Evolutionary conservation across 2,329 filamentous ascomycete species (phyloP), one percentile per base, ranked within the genome.

Genomic region (Huntiella decipiens): DNA sequence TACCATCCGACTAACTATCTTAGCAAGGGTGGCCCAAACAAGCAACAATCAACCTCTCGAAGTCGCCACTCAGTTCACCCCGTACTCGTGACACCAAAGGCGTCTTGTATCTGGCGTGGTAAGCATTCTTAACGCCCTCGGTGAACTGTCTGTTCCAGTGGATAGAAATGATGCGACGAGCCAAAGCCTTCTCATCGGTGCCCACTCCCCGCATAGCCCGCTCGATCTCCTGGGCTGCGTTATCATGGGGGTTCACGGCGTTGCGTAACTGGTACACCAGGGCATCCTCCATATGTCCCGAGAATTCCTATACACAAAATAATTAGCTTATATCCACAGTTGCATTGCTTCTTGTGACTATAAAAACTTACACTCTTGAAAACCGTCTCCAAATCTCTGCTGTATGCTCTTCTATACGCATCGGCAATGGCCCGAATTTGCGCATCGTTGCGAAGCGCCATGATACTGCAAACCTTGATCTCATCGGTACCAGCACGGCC

Each of bases 231-330:
- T 71, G 65, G 0, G 87, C 91, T 54, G 93, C 87, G 52, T 85
- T 79, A 68, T 83, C 80, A 49, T 83, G 84, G 53, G 80, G 83
- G 61, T 95, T 85, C 4, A 73, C 65, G 2, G 82, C 88, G 10
- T 79, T 69, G 8, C 72, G 71, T n/a, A 95, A 65, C 60, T 94
- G 85, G 58, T 77, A 77, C 19, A 91, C 63, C 1, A 96, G 70
- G 0, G 85, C 85, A 12, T 83, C 74, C 58, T 87, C 70, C 86
- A 96, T 95, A 58, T 96, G 88, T 1, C 88, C 88, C 0, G 79
- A 82, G 62, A 95, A 95, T 56, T 91, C 77, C 64, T 78, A 50
- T 6, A 49, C 3, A 4, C 13, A 10, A 3, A 31, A 37, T 42
- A 38, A 19, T 39, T 33, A 7, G 4, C 34, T 35, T 22, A 57